These are phyloP conservation scores for Allantophomopsis cytisporea DNA, from an alignment of 2,329 filamentous ascomycete genomes.

Conservation along the genomic window DNA sequence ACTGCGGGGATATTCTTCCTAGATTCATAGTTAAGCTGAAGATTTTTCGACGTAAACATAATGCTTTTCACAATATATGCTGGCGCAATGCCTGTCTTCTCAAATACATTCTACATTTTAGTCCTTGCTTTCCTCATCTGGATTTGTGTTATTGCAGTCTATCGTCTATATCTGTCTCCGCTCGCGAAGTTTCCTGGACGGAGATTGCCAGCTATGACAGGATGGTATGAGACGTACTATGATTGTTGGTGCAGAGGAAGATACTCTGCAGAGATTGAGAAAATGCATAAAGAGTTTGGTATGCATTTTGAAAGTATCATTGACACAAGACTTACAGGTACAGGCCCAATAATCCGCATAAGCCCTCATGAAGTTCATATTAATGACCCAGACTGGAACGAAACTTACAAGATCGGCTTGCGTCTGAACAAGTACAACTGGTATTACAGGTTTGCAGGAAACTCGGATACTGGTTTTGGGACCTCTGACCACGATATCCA, in stretches of 20 bases:
- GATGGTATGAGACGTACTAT: constrained; percentile 13
- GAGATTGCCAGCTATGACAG: constrained; percentile 14
- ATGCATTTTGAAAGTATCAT: background rate
- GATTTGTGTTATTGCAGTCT: background rate
- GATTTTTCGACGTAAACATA: no score
- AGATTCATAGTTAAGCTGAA: no score
- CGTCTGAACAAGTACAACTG: constrained; percentile 5
- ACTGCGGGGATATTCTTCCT: no score
- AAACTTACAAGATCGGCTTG: constrained; percentile 4
- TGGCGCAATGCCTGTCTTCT: no score
- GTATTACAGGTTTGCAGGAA: constrained; percentile 3
- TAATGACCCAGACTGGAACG: constrained; percentile 12
- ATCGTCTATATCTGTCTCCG: constrained; percentile 17
- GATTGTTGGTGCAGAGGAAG: constrained; percentile 5
- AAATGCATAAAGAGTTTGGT: constrained; percentile 14
- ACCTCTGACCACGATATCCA: constrained; percentile 7
- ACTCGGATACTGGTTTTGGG: constrained; percentile 5
- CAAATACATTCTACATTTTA: no score
- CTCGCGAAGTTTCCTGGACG: constrained; percentile 18
- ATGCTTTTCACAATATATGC: no score
- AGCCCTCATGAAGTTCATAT: constrained; percentile 15
- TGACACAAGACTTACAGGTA: background rate
- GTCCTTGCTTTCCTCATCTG: background rate
- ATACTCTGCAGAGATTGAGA: constrained; percentile 8
- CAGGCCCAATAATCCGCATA: constrained; percentile 14